phyloP scores from a whole-genome alignment of 2,329 filamentous ascomycete genomes.

The Didymella sp. region DNA sequence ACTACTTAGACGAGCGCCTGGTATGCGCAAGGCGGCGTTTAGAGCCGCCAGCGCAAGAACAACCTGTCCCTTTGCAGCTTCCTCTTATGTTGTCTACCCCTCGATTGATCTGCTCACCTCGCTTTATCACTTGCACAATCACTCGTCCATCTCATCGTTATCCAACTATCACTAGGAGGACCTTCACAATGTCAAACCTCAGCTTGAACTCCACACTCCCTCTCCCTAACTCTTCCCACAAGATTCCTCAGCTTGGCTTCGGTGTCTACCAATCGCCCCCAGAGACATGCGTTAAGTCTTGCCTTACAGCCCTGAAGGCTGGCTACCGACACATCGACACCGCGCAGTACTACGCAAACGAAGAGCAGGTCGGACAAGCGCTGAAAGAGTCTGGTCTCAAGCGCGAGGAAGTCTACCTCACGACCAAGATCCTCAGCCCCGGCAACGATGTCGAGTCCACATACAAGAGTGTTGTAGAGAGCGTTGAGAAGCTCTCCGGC shows the following conservation, averaged over 20 bases:
- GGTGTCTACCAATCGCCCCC: conserved; percentile 70
- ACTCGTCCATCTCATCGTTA: conserved; percentile 12
- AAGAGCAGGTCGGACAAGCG: conserved; percentile 69
- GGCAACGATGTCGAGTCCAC: conserved; percentile 63
- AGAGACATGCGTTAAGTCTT: conserved; percentile 64
- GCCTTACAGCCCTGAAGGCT: conserved; percentile 62
- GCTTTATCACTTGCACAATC: conserved; percentile 7
- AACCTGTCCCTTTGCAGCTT: conserved; percentile 7
- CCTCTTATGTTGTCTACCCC: conserved; percentile 20
- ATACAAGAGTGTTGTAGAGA: conserved; percentile 66
- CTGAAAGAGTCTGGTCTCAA: conserved; percentile 63
- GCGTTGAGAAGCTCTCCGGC: conserved; percentile 65
- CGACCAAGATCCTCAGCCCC: conserved; percentile 70
- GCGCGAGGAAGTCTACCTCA: conserved; percentile 69
- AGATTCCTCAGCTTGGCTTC: conserved; percentile 73
- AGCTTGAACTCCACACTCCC: conserved; percentile 58
- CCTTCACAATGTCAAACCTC: conserved; percentile 36
- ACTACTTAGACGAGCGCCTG: conserved; percentile 15
- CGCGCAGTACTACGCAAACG: conserved; percentile 74
- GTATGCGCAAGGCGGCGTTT: conserved; percentile 13
- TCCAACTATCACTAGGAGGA: not conserved
- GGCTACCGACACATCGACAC: conserved; percentile 72
- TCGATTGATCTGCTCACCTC: conserved; percentile 8
- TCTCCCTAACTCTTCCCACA: conserved; percentile 58
- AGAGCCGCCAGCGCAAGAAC: conserved; percentile 2